A percentile compares a stretch with the other conserved stretches of the same genome.
phyloP scores from a whole-genome alignment of 139 green algal species.

The Desmodesmus armatus region DNA sequence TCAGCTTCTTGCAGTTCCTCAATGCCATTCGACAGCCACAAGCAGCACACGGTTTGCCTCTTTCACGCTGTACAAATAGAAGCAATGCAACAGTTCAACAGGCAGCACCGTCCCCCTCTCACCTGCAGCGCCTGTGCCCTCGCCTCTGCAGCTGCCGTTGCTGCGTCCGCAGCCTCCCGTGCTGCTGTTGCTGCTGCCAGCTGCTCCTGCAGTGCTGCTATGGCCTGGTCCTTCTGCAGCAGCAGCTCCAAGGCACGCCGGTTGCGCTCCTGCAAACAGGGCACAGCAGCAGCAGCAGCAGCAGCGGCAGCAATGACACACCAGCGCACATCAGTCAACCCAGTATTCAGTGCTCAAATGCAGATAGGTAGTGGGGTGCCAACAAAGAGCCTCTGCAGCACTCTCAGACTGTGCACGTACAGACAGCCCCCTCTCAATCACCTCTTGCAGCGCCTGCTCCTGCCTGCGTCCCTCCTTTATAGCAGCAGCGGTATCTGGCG shows the following conservation, averaged over 20 bases:
- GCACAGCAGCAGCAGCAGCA: not conserved
- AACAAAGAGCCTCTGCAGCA: not conserved
- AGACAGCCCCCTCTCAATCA: not conserved
- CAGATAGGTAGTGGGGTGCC: too few species aligned
- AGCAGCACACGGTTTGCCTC: too few species aligned
- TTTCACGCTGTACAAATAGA: too few species aligned
- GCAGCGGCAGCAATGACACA: not conserved
- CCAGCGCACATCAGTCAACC: too few species aligned
- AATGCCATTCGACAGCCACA: too few species aligned
- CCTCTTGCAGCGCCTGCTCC: slow-evolving; percentile 51
- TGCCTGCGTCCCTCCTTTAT: slow-evolving; percentile 47
- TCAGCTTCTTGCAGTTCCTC: too few species aligned
- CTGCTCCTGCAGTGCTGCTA: slow-evolving; percentile 49
- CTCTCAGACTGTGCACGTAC: too few species aligned
- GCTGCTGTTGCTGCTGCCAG: slow-evolving; percentile 15
- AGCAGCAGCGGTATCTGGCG: slow-evolving; percentile 44
- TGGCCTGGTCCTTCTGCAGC: slow-evolving; percentile 50
- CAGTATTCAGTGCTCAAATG: too few species aligned
- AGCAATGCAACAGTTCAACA: not conserved
- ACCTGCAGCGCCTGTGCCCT: not conserved
- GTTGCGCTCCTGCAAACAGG: slow-evolving; percentile 40
- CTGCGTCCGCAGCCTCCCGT: not conserved
- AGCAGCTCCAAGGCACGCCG: slow-evolving; percentile 61
- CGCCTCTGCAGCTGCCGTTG: not conserved
- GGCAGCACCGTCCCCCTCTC: too few species aligned